Base-by-base conservation (phyloP, 1,139 yeast species). In the Lodderomyces oxycetoniae region DNA sequence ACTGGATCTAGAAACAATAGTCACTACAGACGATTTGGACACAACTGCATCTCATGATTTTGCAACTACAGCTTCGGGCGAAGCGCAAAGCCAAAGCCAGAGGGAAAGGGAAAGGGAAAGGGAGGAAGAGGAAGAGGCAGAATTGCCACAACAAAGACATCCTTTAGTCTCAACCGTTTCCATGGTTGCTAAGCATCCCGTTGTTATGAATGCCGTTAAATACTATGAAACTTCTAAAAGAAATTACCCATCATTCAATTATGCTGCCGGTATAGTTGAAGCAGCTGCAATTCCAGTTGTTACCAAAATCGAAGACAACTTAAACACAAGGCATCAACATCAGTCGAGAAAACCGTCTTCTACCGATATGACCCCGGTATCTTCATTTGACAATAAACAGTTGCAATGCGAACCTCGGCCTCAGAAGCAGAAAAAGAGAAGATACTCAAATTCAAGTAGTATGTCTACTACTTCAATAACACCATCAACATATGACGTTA, bases 211-310 rank as follows among this genome's bases (percentile, higher is more conserved):
- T 42, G 84, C 84, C 2, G 77, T 75, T 25, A 68, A 66, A 40
- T 79, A 74, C 36, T 78, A 78, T 52, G 79, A 77, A 46, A 58
- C 64, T 20, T 67, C 77, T 26, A 78, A 77, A 46, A 47, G 71
- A 33, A 70, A 69, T 37, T 71, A 68, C 40, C 73, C 78, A 3
- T 74, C 80, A 5, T 76, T 79, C 50, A 75, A 73, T 48, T 77
- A 77, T 50, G 82, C 84, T 25, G 85, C 85, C 2, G 84, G 73
- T 30, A 71, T 75, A 42, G 74, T 79, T 21, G 86, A 79, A 50
- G 67, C 72, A 38, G 82, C 79, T 1, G 79, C 83, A 3, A 53
- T 67, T 24, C 82, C 81, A 1, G 71, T 76, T 33, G 79, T 75
- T 11, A 67, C 56, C 41, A 69, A 65, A 35, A 67, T 72, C 31